Evolutionary conservation across 2,329 filamentous ascomycete genomes (phyloP).

Genomic region (Tolypocladium cylindrosporum): DNA sequence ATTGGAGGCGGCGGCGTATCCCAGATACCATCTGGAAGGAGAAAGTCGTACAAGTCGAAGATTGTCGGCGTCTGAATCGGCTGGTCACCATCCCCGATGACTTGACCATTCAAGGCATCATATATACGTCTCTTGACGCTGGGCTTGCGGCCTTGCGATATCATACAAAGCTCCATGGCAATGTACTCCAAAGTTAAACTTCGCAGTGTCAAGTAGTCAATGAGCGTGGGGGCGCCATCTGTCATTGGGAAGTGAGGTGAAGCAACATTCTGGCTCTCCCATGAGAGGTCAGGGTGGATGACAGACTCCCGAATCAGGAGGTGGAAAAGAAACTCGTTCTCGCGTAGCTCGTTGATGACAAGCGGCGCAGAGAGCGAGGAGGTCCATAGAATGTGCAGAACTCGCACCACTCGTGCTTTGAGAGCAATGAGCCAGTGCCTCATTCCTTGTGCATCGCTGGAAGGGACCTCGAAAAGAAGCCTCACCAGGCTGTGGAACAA

Average conservation of each 20-base stretch:
- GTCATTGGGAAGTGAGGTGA: slow-evolving; percentile 59
- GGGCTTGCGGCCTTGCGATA: slow-evolving; percentile 60
- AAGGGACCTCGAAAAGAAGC: slow-evolving; percentile 60
- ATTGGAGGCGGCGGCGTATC: slow-evolving; percentile 41
- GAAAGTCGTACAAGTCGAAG: slow-evolving; percentile 90
- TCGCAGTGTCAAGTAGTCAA: slow-evolving; percentile 69
- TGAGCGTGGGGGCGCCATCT: slow-evolving; percentile 57
- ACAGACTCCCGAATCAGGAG: slow-evolving; percentile 62
- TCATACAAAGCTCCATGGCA: slow-evolving; percentile 71
- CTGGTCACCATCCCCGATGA: slow-evolving; percentile 56
- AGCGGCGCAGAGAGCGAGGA: slow-evolving; percentile 68
- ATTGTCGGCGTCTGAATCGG: slow-evolving; percentile 61
- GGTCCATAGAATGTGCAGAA: slow-evolving; percentile 74
- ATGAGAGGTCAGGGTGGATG: slow-evolving; percentile 59
- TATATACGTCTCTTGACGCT: slow-evolving; percentile 60
- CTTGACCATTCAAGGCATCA: slow-evolving; percentile 68
- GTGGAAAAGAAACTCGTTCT: slow-evolving; percentile 69
- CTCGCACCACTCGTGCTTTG: slow-evolving; percentile 58
- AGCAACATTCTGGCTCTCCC: slow-evolving; percentile 58
- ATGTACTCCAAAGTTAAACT: slow-evolving; percentile 77
- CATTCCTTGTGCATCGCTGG: slow-evolving; percentile 50
- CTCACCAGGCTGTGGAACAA: slow-evolving; percentile 75
- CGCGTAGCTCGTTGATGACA: slow-evolving; percentile 69
- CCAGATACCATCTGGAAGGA: slow-evolving; percentile 45
- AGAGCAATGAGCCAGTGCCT: slow-evolving; percentile 59